A percentile compares a stretch with the other conserved stretches of the same genome.
Evolutionary conservation across 2,329 filamentous ascomycete species (phyloP).

Genomic region (Paracoccidioides lutzii): DNA sequence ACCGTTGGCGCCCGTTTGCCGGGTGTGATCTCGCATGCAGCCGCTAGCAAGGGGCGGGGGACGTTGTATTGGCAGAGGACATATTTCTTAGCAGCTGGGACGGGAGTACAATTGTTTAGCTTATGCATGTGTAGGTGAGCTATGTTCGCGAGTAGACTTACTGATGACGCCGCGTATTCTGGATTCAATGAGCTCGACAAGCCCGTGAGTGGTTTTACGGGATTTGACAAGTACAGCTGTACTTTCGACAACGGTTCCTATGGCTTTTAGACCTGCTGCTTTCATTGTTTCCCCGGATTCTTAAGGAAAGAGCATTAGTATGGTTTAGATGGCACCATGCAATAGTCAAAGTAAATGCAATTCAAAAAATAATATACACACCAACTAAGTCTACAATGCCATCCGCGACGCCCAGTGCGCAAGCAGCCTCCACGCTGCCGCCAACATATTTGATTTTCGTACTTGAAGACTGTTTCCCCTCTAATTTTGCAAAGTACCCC

Average conservation of each 20-base stretch:
- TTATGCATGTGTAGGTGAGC: neutral
- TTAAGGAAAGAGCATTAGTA: constrained; percentile 24
- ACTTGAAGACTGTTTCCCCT: constrained; percentile 35
- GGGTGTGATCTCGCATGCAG: constrained; percentile 67
- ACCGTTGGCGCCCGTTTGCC: constrained; percentile 89
- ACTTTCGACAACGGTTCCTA: constrained; percentile 82
- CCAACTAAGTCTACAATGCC: constrained; percentile 96
- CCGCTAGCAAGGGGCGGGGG: constrained; percentile 52
- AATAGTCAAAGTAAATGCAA: neutral
- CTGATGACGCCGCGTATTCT: constrained; percentile 88
- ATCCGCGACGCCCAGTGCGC: constrained; percentile 86
- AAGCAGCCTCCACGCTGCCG: constrained; percentile 93
- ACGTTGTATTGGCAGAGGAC: constrained; percentile 97
- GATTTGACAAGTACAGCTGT: constrained; percentile 89
- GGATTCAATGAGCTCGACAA: constrained; percentile 72
- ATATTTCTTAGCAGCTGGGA: constrained; percentile 66
- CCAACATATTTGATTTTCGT: constrained; percentile 91
- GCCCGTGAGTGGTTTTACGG: constrained; percentile 62
- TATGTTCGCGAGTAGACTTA: constrained; percentile 18
- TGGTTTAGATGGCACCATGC: neutral
- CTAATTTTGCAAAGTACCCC: constrained; percentile 71
- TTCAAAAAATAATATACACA: constrained; percentile 36
- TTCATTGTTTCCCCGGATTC: constrained; percentile 98
- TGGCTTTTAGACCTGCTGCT: constrained; percentile 82
- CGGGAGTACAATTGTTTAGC: neutral